phyloP scores from a whole-genome alignment of 331 rosid genomes.

The Malus hybrid region DNA sequence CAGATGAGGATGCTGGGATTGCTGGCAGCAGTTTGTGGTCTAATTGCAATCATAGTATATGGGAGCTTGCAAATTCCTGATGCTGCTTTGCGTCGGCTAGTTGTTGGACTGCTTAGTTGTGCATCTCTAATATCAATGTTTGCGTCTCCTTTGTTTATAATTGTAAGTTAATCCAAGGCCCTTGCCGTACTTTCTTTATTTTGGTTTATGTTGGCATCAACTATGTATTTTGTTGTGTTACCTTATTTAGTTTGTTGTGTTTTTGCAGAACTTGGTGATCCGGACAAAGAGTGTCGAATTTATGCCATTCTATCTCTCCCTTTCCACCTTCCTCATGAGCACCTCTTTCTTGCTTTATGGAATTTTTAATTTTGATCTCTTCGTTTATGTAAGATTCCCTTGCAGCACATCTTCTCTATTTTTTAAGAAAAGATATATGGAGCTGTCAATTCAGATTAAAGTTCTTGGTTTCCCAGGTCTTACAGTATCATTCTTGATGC shows the following conservation, averaged over 20 bases:
- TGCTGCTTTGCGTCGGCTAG: conserved; percentile 16
- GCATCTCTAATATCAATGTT: conserved; percentile 84
- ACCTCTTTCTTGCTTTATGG: conserved; percentile 71
- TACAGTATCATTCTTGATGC: not conserved
- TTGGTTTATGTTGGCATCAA: not conserved
- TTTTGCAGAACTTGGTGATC: conserved; percentile 70
- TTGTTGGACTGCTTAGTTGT: conserved; percentile 66
- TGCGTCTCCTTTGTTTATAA: conserved; percentile 86
- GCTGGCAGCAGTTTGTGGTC: conserved; percentile 42
- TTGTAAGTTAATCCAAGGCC: conserved; percentile 44
- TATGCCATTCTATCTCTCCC: conserved; percentile 92
- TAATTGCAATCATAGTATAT: conserved; percentile 35
- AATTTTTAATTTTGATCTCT: conserved; percentile 49
- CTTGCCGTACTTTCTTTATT: not conserved
- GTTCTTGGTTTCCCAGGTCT: not conserved
- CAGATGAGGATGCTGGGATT: conserved; percentile 64
- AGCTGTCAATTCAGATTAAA: not conserved
- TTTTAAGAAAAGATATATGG: not conserved
- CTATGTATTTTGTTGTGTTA: not conserved
- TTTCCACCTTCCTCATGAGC: conserved; percentile 90
- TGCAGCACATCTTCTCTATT: not conserved
- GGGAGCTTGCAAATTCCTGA: conserved; percentile 72
- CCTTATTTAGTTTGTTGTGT: conserved; percentile 6
- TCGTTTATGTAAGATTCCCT: conserved; percentile 56
- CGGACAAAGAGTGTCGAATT: conserved; percentile 79